Evolutionary conservation across 768 basidiomycete species (phyloP), one percentile per base, ranked within the genome.

Genomic region (Leccinum uliginosum): DNA sequence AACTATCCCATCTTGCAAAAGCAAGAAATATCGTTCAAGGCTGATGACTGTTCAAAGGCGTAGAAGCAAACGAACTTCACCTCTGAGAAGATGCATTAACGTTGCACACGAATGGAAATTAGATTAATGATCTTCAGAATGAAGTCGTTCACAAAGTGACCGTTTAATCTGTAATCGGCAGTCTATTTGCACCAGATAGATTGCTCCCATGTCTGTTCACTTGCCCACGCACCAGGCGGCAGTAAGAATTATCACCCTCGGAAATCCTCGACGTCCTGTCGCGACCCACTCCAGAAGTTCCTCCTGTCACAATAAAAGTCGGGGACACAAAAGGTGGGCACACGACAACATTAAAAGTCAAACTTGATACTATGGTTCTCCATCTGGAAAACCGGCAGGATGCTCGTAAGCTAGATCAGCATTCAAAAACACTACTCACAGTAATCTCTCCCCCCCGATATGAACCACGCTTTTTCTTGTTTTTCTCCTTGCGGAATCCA

Each of bases 401-500:
- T 26, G 57, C 21, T 44, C 30, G 29, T 53, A 30, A 59, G 52
- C 29, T 26, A 21, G 15, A 57, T 29, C 34, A 51, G 17, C 24
- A n/a, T 43, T 47, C 6, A 4, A 23, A 61, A 27, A 17, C 15
- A 23, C 17, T 6, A 72, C 82, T 70, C 62, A 95, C 93, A 49
- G 94, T 96, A 59, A 99, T 99, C 68, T 95, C 91, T 40, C 96
- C 96, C 12, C 96, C 94, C 46, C 83, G 83, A 73, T 98, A 98
- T 59, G 88, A 93, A 3, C 94, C 96, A 64, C 90, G 79, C 76
- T 99, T 99, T 77, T 98, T 98, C 83, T 98, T 99, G 76, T 97
- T 98, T 75, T 99, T 99, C 80, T 97, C 96, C 74, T 98, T 99
- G 54, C 93, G 82, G 79, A 99, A 99, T 3, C 93, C 93, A 49